Conservation (phyloP, 768 basidiomycete species). For the Kwoniella europaea region DNA sequence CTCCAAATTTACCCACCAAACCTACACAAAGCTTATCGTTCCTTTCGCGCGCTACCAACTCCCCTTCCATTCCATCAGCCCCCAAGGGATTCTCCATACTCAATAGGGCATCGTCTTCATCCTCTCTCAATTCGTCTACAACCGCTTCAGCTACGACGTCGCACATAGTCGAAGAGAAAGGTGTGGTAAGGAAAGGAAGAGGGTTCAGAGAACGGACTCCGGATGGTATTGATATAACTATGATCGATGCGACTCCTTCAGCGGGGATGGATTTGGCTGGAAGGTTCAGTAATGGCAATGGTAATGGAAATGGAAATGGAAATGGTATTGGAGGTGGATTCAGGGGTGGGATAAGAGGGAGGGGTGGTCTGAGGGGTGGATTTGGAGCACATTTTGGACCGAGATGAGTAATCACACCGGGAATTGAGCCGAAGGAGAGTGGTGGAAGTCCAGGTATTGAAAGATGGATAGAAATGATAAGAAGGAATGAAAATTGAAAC, state of each 20-base stretch:
- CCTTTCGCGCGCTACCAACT: conserved; percentile 6
- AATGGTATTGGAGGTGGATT: conserved; percentile 4
- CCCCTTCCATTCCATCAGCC: neutral
- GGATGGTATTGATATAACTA: conserved; percentile 30
- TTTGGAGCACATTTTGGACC: no score
- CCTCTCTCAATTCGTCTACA: neutral
- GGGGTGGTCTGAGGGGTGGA: neutral
- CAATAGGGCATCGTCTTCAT: conserved; percentile 6
- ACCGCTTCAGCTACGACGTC: no score
- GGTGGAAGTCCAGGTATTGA: no score
- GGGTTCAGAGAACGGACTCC: conserved; percentile 32
- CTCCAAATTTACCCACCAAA: neutral
- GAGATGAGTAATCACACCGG: no score
- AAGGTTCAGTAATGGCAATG: conserved; percentile 1
- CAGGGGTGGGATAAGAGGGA: conserved; percentile 7
- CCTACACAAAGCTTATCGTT: conserved; percentile 2
- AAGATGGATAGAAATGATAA: no score
- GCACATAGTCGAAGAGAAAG: conserved; percentile 20
- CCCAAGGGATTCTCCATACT: conserved; percentile 8
- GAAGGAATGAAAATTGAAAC: no score
- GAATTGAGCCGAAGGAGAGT: no score
- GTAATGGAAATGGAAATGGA: neutral
- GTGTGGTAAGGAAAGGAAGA: conserved; percentile 38
- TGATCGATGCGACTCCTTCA: conserved; percentile 8
- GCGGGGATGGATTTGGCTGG: neutral